A percentile compares a stretch with the other conserved stretches of the same genome.
Conservation (phyloP, 768 basidiomycete genomes). For the Boletus reticuloceps region DNA sequence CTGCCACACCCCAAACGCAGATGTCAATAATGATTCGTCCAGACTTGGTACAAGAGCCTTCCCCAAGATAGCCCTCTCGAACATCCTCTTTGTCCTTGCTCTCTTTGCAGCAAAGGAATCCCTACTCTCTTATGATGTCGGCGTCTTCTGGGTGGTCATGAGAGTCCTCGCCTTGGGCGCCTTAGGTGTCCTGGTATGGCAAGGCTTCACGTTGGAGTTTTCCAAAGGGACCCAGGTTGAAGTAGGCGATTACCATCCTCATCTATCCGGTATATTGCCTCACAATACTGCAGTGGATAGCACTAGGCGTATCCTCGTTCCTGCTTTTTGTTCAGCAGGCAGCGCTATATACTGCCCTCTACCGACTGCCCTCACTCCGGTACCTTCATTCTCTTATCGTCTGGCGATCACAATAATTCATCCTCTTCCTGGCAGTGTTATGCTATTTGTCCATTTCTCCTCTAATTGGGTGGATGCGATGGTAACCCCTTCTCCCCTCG, state of each 20-base stretch:
- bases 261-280: neutral
- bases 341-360: slow-evolving; percentile 65
- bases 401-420: neutral
- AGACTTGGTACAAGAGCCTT: slow-evolving; percentile 55
- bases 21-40: neutral
- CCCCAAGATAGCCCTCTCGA: slow-evolving; percentile 56
- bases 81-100: slow-evolving; percentile 61
- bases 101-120: slow-evolving; percentile 65
- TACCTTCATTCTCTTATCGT: slow-evolving; percentile 31
- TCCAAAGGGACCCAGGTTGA: slow-evolving; percentile 56
- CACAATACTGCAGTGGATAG: slow-evolving; percentile 56
- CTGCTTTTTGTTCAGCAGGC: slow-evolving; percentile 67
- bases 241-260: slow-evolving; percentile 38
- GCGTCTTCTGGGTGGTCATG: slow-evolving; percentile 76
- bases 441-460: slow-evolving; percentile 69
- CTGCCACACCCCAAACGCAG: neutral
- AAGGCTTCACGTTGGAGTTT: slow-evolving; percentile 51
- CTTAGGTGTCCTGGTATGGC: slow-evolving; percentile 62
- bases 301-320: slow-evolving; percentile 63
- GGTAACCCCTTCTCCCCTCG: slow-evolving; percentile 46
- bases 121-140: slow-evolving; percentile 62
- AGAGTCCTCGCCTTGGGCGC: slow-evolving; percentile 70
- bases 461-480: slow-evolving; percentile 61
- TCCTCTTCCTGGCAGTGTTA: slow-evolving; percentile 45
- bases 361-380: slow-evolving; percentile 66